Base-by-base conservation (phyloP, 176 grass and related monocot species). In the Saccharum officinarum region DNA sequence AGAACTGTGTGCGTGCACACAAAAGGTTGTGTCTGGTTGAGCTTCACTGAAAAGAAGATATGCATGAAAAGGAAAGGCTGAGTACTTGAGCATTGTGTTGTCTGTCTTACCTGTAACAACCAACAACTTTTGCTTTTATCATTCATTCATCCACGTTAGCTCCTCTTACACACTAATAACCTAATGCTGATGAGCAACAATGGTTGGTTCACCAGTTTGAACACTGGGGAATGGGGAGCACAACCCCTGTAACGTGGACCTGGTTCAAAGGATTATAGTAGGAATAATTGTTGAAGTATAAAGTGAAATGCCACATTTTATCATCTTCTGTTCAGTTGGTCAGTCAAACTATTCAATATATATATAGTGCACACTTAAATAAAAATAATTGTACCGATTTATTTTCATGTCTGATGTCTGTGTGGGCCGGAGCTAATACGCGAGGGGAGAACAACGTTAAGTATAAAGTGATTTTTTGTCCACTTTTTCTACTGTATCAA, bases 31-130 rank as follows among this genome's bases (percentile, higher is more conserved):
- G 79, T 68, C 57, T 75, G 75, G 75, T 55, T 86, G 54, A 63
- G 83, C 34, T 76, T 52, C 77, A 86, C 69, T 81, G 39, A 86
- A 89, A 85, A 87, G 73, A 89, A 73, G 79, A 86, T 47, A 37
- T 33, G 72, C 72, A 34, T 68, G 75, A 50, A 85, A 88, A 83
- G 40, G 60, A 86, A 86, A 82, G 86, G 75, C 46, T 69, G 64
- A 42, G 69, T 79, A 88, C 91, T 78, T 71, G 84, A 80, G 76
- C 86, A 84, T 86, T 87, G 70, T 74, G 70, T 74, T 83, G 74
- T 92, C 93, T 88, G 85, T 90, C 88, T 90, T 82, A 84, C 88
- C 84, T 86, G 83, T 95, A 90, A 90, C 85, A 91, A 92, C 90
- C 78, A 88, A 74, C 71, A 34, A 62, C 88, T 95, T 95, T 92